Evolutionary conservation across 345 rosid genomes (phyloP).

Genomic region (Eucalyptus cladocalyx): DNA sequence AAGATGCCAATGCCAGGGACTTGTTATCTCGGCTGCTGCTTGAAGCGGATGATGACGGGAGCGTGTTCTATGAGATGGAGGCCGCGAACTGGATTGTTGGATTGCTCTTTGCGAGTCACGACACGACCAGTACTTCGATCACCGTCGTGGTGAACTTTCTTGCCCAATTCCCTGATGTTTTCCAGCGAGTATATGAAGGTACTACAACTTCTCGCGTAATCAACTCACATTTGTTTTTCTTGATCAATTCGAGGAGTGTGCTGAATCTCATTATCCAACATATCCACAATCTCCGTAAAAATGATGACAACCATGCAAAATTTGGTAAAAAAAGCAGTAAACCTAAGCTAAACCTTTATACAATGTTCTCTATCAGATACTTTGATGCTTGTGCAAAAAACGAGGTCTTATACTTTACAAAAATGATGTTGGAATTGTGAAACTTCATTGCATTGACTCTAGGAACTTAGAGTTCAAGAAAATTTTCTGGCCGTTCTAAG

Average conservation of each 20-base stretch:
- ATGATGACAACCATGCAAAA: background rate
- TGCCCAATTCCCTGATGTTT: background rate
- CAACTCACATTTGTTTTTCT: background rate
- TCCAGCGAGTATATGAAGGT: background rate
- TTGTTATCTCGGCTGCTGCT: background rate
- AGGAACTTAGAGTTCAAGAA: background rate
- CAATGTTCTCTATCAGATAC: background rate
- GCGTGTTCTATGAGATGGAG: background rate
- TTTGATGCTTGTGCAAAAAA: background rate
- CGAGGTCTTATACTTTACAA: background rate
- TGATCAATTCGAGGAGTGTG: background rate
- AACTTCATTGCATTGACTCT: background rate
- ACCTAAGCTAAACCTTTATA: background rate
- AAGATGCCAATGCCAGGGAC: background rate
- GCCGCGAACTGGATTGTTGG: fast-evolving
- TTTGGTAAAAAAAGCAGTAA: background rate
- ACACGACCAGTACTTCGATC: background rate
- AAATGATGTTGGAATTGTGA: background rate
- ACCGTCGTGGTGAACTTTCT: background rate
- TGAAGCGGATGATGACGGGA: background rate
- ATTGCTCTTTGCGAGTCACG: background rate
- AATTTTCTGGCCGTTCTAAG: background rate
- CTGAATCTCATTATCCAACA: background rate
- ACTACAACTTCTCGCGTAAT: background rate
- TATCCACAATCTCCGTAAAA: background rate